Percentiles rank a stretch among this genome's conserved stretches.
These are phyloP conservation scores for Botrytis elliptica DNA, from an alignment of 2,329 filamentous ascomycete species.

Conservation along the genomic window DNA sequence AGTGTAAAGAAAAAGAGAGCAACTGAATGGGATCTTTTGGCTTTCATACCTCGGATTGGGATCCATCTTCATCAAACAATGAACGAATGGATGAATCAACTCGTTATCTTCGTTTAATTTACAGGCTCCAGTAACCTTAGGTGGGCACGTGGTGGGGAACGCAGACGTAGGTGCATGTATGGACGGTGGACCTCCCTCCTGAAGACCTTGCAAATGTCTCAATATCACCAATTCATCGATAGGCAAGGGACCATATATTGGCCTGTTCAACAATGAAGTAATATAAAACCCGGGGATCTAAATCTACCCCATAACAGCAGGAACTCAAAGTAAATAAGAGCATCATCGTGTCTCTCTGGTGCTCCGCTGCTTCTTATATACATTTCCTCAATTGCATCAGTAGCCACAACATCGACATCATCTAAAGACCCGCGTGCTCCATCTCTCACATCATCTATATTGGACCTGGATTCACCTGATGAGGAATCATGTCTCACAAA, in stretches of 20 bases:
- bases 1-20: neutral
- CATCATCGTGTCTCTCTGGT: neutral
- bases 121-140: too few relatives aligned
- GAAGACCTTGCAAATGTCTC: constrained; percentile 7
- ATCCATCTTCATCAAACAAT: neutral
- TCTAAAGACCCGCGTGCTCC: neutral
- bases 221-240: neutral
- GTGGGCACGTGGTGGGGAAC: neutral
- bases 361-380: neutral
- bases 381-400: neutral
- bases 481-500: neutral
- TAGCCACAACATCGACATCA: constrained; percentile 1
- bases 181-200: neutral
- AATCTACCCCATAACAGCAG: neutral
- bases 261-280: constrained; percentile 6
- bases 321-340: neutral
- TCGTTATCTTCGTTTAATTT: constrained; percentile 2
- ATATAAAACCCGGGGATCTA: constrained; percentile 11
- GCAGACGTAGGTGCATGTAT: neutral
- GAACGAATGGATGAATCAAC: neutral
- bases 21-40: neutral
- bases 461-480: neutral
- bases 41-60: neutral
- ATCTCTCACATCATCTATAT: neutral
- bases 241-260: constrained; percentile 10